Conservation (phyloP, 148 eudicot genomes). For the Chenopodium suecicum region DNA sequence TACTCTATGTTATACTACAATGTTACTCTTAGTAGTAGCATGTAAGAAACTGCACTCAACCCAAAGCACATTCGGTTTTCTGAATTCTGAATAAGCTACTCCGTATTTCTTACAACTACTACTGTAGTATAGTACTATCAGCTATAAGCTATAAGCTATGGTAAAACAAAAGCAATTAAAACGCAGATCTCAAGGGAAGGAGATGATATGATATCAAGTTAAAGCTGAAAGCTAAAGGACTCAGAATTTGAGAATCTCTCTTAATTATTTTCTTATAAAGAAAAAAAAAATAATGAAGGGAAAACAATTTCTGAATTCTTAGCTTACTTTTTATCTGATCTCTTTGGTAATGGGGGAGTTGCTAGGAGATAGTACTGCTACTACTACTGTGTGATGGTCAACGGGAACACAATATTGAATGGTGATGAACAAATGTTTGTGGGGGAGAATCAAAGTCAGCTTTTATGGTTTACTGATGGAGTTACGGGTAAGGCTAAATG, state of each 20-base stretch:
- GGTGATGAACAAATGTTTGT: background rate
- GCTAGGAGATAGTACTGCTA: background rate
- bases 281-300: background rate
- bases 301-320: background rate
- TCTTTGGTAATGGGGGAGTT: background rate
- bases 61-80: constrained; percentile 19
- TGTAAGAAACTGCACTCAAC: constrained; percentile 12
- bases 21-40: constrained; percentile 1
- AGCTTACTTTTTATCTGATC: background rate
- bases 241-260: background rate
- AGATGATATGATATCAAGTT: background rate
- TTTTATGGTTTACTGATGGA: too few species aligned
- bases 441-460: background rate
- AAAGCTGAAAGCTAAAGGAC: constrained; percentile 7
- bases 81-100: background rate
- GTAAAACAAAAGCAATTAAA: background rate
- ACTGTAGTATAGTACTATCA: background rate
- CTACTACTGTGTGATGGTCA: constrained; percentile 21
- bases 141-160: background rate
- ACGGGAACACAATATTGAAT: constrained; percentile 23
- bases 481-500: too few species aligned
- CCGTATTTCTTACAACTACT: background rate
- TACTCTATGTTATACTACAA: background rate
- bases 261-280: too few species aligned
- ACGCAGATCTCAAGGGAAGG: background rate